Percentiles rank a stretch among this genome's conserved stretches.
These are phyloP conservation scores for Arabidopsis thaliana DNA, from an alignment of 345 rosid genomes.

Conservation along the genomic window TAIR10.1 NC_003070.9:11875001-11875500, in stretches of 20 bases:
- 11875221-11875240: slow-evolving; percentile 83
- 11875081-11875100: slow-evolving; percentile 51
- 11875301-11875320: slow-evolving; percentile 77
- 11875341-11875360: slow-evolving; percentile 93
- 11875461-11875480: slow-evolving; percentile 85
- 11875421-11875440: not conserved
- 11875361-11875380: slow-evolving; percentile 84
- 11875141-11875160: slow-evolving; percentile 38
- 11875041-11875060: slow-evolving; percentile 45
- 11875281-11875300: slow-evolving; percentile 17
- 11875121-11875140: slow-evolving; percentile 9
- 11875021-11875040: slow-evolving; percentile 41
- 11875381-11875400: slow-evolving; percentile 16
- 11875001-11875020: slow-evolving; percentile 22
- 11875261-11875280: not conserved
- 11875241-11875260: slow-evolving; percentile 5
- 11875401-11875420: not conserved
- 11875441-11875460: slow-evolving; percentile 85
- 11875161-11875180: slow-evolving; percentile 52
- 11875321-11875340: slow-evolving; percentile 94
- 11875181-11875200: slow-evolving; percentile 79
- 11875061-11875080: slow-evolving; percentile 49
- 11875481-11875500: slow-evolving; percentile 84
- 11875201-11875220: slow-evolving; percentile 98
- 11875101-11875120: slow-evolving; percentile 32